These are phyloP conservation scores for Arthrinium phaeospermum DNA, from an alignment of 2,329 filamentous ascomycete genomes.

Conservation along the genomic window DNA sequence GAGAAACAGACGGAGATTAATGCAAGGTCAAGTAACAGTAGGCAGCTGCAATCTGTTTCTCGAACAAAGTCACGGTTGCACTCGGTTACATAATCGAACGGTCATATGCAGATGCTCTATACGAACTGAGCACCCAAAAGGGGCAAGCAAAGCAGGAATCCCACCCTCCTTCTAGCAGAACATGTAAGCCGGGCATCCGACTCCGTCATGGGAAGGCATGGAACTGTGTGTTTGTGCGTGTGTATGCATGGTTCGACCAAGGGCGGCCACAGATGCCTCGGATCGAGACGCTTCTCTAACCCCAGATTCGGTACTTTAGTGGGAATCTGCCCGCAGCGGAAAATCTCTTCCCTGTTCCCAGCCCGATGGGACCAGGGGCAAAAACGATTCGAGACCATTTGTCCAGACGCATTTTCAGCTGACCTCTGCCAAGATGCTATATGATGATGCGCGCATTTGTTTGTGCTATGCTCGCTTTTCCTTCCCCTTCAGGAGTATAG, in stretches of 20 bases:
- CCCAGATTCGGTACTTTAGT: conserved; percentile 2
- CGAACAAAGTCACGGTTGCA: not conserved
- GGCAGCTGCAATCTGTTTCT: not conserved
- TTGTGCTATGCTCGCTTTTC: not conserved
- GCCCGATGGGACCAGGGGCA: not conserved
- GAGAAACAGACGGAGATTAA: not conserved
- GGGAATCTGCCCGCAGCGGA: not conserved
- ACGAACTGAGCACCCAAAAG: not conserved
- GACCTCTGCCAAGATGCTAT: not conserved
- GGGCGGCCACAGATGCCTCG: not conserved
- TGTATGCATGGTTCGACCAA: not conserved
- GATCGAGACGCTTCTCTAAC: not conserved
- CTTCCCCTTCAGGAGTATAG: not conserved
- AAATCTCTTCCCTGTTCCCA: not conserved
- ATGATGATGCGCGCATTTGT: not conserved
- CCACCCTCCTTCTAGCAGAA: not conserved
- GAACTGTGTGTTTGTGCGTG: too few relatives aligned
- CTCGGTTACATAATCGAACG: not conserved
- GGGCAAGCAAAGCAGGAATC: not conserved
- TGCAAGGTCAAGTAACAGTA: not conserved
- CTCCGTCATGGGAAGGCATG: not conserved
- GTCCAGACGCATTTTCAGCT: not conserved
- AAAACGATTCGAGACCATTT: not conserved
- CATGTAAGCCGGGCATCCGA: not conserved
- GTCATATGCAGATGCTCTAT: not conserved